phyloP scores from a whole-genome alignment of 305 asterid genomes.

The Petunia hybrid region DNA sequence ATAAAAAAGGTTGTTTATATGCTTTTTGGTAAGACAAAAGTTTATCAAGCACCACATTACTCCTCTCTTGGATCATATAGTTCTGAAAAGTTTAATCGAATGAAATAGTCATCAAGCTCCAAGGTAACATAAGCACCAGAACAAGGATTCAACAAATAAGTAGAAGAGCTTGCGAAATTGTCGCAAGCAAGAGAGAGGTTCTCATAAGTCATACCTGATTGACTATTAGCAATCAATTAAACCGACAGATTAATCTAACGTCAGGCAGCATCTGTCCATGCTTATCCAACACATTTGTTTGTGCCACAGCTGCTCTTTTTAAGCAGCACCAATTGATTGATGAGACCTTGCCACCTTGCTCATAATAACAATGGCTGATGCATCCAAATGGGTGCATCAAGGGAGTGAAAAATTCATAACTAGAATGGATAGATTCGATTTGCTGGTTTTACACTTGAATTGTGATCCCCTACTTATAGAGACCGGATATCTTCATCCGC shows the following conservation, averaged over 20 bases:
- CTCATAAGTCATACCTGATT: background rate
- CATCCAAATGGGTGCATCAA: background rate
- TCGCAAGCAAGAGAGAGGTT: background rate
- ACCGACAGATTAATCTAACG: background rate
- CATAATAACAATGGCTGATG: background rate
- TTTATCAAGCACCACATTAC: background rate
- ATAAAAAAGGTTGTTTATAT: background rate
- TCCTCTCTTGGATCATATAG: background rate
- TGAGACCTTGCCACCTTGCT: background rate
- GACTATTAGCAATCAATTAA: background rate
- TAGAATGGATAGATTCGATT: no score
- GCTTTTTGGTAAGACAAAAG: background rate
- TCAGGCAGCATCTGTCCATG: background rate
- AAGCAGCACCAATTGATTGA: background rate
- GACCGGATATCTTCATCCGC: background rate
- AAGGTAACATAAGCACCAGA: background rate
- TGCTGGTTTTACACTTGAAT: no score
- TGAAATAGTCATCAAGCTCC: background rate
- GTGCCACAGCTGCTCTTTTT: background rate
- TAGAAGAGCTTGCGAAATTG: background rate
- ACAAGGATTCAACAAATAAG: constrained; percentile 2
- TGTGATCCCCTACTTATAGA: background rate
- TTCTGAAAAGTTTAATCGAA: background rate
- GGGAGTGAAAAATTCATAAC: background rate
- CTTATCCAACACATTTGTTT: background rate